A percentile compares a stretch with the other conserved stretches of the same genome.
Conservation (phyloP, 2,329 filamentous ascomycete genomes). For the Paracoccidioides lutzii region DNA sequence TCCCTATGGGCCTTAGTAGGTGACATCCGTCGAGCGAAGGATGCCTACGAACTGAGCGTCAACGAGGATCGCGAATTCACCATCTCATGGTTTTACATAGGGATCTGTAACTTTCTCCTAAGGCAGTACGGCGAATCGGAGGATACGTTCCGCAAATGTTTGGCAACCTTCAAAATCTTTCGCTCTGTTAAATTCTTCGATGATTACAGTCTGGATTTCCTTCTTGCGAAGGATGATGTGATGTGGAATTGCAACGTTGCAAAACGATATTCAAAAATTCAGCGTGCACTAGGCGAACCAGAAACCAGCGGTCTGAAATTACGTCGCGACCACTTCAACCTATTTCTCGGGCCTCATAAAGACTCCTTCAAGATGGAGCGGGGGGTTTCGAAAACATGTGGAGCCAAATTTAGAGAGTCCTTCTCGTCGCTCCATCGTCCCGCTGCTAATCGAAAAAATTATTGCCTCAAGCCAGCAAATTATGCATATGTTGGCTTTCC, state of each 20-base stretch:
- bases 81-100: conserved; percentile 3
- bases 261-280: background rate
- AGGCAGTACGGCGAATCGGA: background rate
- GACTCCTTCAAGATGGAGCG: background rate
- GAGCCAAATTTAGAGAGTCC: background rate
- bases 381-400: background rate
- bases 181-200: background rate
- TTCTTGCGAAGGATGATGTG: conserved; percentile 7
- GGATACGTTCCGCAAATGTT: conserved; percentile 1
- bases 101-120: background rate
- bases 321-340: background rate
- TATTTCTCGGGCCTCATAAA: conserved; percentile 3
- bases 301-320: background rate
- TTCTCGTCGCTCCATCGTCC: background rate
- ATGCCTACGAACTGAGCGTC: conserved; percentile 4
- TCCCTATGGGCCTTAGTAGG: conserved; percentile 4
- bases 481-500: background rate
- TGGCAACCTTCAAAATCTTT: background rate
- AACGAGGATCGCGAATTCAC: conserved; percentile 2
- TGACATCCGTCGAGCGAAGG: background rate
- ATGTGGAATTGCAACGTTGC: conserved; percentile 5
- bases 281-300: background rate
- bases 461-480: background rate
- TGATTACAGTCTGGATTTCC: conserved; percentile 5
- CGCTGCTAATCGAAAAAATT: background rate